Conservation (phyloP, 192 early-diverging fungal species). For the Gamsiella multidivaricata region DNA sequence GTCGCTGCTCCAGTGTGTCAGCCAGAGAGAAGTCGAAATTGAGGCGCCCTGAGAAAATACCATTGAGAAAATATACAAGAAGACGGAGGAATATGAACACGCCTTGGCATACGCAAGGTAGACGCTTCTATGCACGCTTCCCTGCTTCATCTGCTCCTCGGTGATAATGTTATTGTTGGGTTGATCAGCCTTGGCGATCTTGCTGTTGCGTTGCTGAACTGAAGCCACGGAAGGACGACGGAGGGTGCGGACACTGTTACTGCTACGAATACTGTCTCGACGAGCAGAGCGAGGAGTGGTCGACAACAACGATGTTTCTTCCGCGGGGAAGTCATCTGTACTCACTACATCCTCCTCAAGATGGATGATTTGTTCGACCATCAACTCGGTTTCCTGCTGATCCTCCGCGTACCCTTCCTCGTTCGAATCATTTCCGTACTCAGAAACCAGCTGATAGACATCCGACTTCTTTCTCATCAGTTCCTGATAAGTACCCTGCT, state of each 20-base stretch:
- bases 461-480: conserved; percentile 73
- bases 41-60: conserved; percentile 65
- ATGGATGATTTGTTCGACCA: conserved; percentile 26
- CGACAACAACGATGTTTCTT: conserved; percentile 19
- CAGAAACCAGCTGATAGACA: conserved; percentile 74
- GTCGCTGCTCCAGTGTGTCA: conserved; percentile 78
- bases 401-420: not conserved
- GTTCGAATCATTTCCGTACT: conserved; percentile 71
- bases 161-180: conserved; percentile 67
- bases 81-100: conserved; percentile 71
- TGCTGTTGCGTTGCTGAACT: conserved; percentile 38
- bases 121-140: conserved; percentile 82
- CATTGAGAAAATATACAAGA: conserved; percentile 68
- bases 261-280: conserved; percentile 33
- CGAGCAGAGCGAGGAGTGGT: conserved; percentile 41
- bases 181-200: conserved; percentile 28
- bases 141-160: conserved; percentile 86
- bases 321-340: conserved; percentile 24
- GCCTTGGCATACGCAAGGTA: conserved; percentile 86
- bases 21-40: conserved; percentile 73
- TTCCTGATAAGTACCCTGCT: conserved; percentile 73
- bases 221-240: conserved; percentile 70
- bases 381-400: conserved; percentile 13
- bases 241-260: conserved; percentile 56
- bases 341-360: conserved; percentile 38